Evolutionary conservation across 2,329 filamentous ascomycete genomes (phyloP), one percentile per base, ranked within the genome.

Genomic region (Pseudogymnoascus sp.): DNA sequence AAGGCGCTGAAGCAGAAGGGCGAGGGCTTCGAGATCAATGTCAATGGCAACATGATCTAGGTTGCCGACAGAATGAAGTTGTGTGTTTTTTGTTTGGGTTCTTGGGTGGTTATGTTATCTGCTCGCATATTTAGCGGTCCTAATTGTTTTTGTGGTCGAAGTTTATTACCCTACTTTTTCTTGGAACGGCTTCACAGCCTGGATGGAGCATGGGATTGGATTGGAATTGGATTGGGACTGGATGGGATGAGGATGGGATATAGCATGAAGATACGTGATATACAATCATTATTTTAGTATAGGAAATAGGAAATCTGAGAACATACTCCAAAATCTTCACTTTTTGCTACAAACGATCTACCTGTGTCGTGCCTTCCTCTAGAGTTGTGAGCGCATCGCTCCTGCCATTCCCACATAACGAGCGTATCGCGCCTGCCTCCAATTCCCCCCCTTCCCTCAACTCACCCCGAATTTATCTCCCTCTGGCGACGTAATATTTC

Each of bases 1-100:
- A 95, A 95, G 79, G 91, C 91, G 17, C 79, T 91, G 73, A 90
- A 88, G 79, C 88, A 91, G 76, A 95, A 93, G 82, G 87, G 85
- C 56, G 87, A 91, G 69, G 91, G 91, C 17, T 93, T 89, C 70
- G 89, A 93, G 77, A 85, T 95, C 70, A 89, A 86, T 72, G 85
- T 93, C 67, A 93, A 93, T 72, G 90, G 90, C 50, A 88, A 86
- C 76, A 88, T 88, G 84, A 88, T 89, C 71, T 89, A 76, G 70
- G 44, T 50, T 29, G 44, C 23, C 17, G 23, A 29, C 13, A 50
- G 44, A 50, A n/a, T 50, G 44, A 50, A 50, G 44, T 9, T 1
- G 44, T 50, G 23, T 50, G 44, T 50, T 50, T 50, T 50, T 50
- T 15, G 17, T 50, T 50, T 6, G 21, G 44, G 7, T 29, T 1